Evolutionary conservation across 2,329 filamentous ascomycete species (phyloP).

Genomic region (Colletotrichum spaethianum): DNA sequence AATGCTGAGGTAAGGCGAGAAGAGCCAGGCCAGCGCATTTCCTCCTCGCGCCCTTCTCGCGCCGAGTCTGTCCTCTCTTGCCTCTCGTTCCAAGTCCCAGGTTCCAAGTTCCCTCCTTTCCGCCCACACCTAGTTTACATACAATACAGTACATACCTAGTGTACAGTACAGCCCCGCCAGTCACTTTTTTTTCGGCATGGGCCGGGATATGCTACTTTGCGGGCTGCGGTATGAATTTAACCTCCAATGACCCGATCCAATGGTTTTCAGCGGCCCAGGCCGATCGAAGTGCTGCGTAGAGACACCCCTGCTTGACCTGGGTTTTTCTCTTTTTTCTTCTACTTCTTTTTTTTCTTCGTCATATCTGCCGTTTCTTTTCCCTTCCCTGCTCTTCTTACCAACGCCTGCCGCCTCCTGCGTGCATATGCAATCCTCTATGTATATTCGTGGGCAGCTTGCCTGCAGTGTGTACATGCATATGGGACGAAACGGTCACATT

Average conservation of each 20-base stretch:
- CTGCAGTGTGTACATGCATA: background rate
- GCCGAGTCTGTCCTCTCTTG: background rate
- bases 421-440: background rate
- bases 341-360: background rate
- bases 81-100: background rate
- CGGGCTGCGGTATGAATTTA: conserved; percentile 24
- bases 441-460: background rate
- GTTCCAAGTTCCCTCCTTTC: background rate
- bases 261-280: conserved; percentile 32
- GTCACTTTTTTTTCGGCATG: conserved; percentile 15
- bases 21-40: conserved; percentile 8
- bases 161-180: background rate
- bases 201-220: conserved; percentile 18
- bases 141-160: background rate
- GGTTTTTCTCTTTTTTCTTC: background rate
- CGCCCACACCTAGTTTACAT: background rate
- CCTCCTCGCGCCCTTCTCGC: background rate
- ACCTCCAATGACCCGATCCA: conserved; percentile 39
- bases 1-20: conserved; percentile 35
- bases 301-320: background rate
- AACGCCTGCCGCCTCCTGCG: background rate
- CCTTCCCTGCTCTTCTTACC: background rate
- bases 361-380: background rate
- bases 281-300: conserved; percentile 34
- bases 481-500: background rate